Evolutionary conservation across 495 filamentous ascomycete species (phyloP).

Genomic region (Aspergillus egyptiacus): DNA sequence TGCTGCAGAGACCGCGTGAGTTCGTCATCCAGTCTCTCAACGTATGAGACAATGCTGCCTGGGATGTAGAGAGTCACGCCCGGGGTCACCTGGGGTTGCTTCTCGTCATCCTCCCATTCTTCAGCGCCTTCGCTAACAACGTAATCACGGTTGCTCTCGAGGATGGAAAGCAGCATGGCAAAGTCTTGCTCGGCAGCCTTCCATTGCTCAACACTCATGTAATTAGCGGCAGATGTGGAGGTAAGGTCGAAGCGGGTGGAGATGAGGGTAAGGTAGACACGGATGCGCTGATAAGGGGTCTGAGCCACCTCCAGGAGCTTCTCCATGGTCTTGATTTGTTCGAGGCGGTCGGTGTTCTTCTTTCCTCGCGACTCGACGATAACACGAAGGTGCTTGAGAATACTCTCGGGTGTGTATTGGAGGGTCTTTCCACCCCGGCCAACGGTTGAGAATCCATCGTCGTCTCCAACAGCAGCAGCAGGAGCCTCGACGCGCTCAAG

Average conservation of each 20-base stretch:
- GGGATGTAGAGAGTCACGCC: conserved; percentile 82
- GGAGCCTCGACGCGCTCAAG: conserved; percentile 41
- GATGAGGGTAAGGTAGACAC: conserved; percentile 84
- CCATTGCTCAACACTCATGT: conserved; percentile 97
- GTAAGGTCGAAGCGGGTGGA: conserved; percentile 93
- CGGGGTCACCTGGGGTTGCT: conserved; percentile 62
- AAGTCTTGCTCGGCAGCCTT: conserved; percentile 88
- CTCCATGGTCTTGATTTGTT: conserved; percentile 97
- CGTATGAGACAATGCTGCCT: conserved; percentile 88
- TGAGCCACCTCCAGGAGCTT: conserved; percentile 82
- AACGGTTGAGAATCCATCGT: conserved; percentile 82
- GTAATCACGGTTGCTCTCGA: conserved; percentile 70
- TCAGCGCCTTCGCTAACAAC: conserved; percentile 87
- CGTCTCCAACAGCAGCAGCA: conserved; percentile 52
- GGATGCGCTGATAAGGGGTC: conserved; percentile 90
- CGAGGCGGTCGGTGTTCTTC: conserved; percentile 93
- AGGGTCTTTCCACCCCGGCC: conserved; percentile 80
- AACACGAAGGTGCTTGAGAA: conserved; percentile 88
- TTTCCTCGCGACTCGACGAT: conserved; percentile 95
- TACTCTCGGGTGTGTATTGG: conserved; percentile 92
- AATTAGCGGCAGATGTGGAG: conserved; percentile 64
- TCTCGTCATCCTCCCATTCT: conserved; percentile 99
- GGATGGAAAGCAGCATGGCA: conserved; percentile 63
- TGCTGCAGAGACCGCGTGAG: conserved; percentile 91
- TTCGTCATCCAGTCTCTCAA: conserved; percentile 95